phyloP scores from a whole-genome alignment of 805 yeast species.

The Zygoascus ofunaensis region DNA sequence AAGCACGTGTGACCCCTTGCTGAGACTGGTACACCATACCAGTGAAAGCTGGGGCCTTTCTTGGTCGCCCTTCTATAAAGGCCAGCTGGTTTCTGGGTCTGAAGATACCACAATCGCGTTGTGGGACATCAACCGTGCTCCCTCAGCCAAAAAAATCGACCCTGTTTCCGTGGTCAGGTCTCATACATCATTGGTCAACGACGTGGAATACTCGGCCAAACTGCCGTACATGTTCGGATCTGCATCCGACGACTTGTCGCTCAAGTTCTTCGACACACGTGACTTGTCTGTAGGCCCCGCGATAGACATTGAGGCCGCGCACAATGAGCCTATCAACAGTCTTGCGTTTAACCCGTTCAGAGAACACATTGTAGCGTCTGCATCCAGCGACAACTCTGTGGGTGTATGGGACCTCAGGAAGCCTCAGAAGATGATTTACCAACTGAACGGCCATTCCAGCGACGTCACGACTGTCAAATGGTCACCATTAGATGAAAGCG shows the following conservation, averaged over 20 bases:
- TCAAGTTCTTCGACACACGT: conserved; percentile 56
- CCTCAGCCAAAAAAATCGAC: conserved; percentile 7
- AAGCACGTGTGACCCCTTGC: conserved; percentile 5
- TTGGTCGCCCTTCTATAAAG: conserved; percentile 43
- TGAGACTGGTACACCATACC: conserved; percentile 35
- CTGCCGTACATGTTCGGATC: conserved; percentile 50
- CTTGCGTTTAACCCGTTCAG: conserved; percentile 54
- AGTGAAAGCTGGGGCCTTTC: conserved; percentile 63
- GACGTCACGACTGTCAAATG: conserved; percentile 50
- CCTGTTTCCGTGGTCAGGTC: conserved; percentile 32
- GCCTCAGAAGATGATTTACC: conserved; percentile 47
- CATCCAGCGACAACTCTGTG: conserved; percentile 63
- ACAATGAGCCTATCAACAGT: conserved; percentile 42
- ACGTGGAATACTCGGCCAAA: conserved; percentile 47
- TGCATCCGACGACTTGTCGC: conserved; percentile 57
- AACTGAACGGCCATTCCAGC: conserved; percentile 56
- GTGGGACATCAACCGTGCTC: conserved; percentile 50
- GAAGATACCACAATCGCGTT: conserved; percentile 62
- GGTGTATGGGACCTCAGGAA: conserved; percentile 69
- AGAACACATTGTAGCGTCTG: conserved; percentile 56
- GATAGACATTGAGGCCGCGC: conserved; percentile 12
- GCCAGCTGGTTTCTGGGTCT: conserved; percentile 54
- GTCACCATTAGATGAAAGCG: conserved; percentile 40
- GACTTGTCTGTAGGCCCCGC: conserved; percentile 32
- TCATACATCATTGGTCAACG: conserved; percentile 59